phyloP scores from a whole-genome alignment of 345 rosid genomes.

The Litchi chinensis region DNA sequence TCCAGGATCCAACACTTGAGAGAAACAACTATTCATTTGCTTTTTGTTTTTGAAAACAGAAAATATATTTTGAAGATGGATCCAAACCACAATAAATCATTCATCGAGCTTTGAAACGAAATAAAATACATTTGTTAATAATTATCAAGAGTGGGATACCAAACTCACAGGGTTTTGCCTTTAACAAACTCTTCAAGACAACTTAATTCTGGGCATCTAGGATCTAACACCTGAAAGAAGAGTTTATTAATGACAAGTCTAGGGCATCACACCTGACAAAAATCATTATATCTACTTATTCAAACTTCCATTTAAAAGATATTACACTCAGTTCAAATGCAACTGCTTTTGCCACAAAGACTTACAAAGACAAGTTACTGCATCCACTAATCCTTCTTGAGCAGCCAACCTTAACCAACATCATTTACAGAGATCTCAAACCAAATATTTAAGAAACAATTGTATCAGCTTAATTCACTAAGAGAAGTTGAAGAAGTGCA shows the following conservation, averaged over 20 bases:
- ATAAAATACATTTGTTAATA: no score
- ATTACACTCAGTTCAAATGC: background rate
- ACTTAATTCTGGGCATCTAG: no score
- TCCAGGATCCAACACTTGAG: background rate
- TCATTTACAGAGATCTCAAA: conserved; percentile 13
- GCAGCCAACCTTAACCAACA: conserved; percentile 2
- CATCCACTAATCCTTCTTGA: background rate
- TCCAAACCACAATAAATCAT: no score
- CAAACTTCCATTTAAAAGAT: background rate
- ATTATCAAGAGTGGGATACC: background rate
- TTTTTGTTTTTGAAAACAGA: background rate
- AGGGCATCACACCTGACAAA: background rate
- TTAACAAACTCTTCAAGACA: background rate
- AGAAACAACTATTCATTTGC: background rate
- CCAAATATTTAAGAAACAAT: background rate
- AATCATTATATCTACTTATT: background rate
- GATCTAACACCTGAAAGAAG: no score
- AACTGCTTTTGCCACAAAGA: background rate
- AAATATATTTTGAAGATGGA: no score
- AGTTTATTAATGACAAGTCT: background rate
- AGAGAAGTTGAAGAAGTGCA: background rate
- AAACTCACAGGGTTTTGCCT: background rate
- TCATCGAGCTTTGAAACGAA: no score
- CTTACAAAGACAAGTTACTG: background rate
- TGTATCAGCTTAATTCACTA: background rate